phyloP scores from a whole-genome alignment of 257 asterid genomes.

The Solanum infundibuliforme region DNA sequence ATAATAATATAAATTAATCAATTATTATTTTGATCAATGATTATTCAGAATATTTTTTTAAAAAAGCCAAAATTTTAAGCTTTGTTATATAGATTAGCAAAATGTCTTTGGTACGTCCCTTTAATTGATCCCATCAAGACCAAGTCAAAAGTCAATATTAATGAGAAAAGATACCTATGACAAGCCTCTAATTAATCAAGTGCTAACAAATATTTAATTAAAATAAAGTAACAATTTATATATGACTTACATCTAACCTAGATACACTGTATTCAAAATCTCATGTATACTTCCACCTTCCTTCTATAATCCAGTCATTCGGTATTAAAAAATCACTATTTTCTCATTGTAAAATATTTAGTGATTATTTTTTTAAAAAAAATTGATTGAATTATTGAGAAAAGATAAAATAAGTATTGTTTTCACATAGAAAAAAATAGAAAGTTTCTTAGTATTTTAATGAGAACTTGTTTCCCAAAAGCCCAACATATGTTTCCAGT shows the following conservation, averaged over 20 bases:
- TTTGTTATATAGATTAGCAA: not conserved
- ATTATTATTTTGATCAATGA: not conserved
- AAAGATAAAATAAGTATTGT: too few species aligned
- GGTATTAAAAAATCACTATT: not conserved
- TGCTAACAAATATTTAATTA: not conserved
- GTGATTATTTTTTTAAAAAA: too few species aligned
- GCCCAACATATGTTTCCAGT: not conserved
- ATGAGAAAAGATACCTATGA: not conserved
- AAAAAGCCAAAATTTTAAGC: not conserved
- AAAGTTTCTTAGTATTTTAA: not conserved
- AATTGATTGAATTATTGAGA: too few species aligned
- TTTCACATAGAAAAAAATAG: not conserved
- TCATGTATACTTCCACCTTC: not conserved
- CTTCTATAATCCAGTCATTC: too few species aligned
- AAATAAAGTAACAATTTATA: not conserved
- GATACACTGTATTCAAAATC: not conserved
- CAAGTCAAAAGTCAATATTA: not conserved
- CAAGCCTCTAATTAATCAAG: not conserved
- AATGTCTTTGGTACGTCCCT: not conserved
- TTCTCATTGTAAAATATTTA: not conserved
- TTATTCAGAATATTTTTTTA: not conserved
- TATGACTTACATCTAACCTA: not conserved
- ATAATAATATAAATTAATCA: not conserved
- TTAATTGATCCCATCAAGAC: not conserved
- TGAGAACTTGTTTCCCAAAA: not conserved